These are phyloP conservation scores for Aspergillus sclerotioniger DNA, from an alignment of 495 filamentous ascomycete species.

Conservation along the genomic window DNA sequence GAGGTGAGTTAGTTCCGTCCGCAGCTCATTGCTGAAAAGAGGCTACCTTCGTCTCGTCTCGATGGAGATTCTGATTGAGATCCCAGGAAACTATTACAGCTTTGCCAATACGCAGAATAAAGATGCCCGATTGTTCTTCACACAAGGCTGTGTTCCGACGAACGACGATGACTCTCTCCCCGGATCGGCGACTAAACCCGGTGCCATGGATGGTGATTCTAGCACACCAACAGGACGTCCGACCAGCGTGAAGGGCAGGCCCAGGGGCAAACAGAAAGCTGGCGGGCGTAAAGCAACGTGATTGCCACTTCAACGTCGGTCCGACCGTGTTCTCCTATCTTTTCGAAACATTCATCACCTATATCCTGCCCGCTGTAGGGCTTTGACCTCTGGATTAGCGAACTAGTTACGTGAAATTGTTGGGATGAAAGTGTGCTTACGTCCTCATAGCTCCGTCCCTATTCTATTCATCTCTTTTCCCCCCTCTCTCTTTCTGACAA, in stretches of 20 bases:
- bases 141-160: constrained; percentile 65
- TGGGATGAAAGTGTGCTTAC: constrained; percentile 1
- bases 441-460: not conserved
- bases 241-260: constrained; percentile 32
- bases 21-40: not conserved
- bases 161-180: constrained; percentile 29
- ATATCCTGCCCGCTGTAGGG: not conserved
- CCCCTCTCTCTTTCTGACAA: not conserved
- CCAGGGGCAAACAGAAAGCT: constrained; percentile 43
- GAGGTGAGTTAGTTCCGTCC: constrained; percentile 62
- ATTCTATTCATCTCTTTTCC: not conserved
- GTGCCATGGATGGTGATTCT: constrained; percentile 29
- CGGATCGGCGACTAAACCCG: constrained; percentile 27
- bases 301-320: not conserved
- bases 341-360: not conserved
- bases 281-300: constrained; percentile 14
- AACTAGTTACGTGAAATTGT: constrained; percentile 1
- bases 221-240: constrained; percentile 17
- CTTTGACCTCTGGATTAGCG: constrained; percentile 2
- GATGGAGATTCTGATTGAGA: constrained; percentile 3
- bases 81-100: constrained; percentile 76
- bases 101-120: constrained; percentile 69
- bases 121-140: constrained; percentile 77
- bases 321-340: not conserved
- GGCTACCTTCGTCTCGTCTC: not conserved